Conservation (phyloP, 225 moss, liverwort and hornwort genomes). For the Anthoceros angustus region DNA sequence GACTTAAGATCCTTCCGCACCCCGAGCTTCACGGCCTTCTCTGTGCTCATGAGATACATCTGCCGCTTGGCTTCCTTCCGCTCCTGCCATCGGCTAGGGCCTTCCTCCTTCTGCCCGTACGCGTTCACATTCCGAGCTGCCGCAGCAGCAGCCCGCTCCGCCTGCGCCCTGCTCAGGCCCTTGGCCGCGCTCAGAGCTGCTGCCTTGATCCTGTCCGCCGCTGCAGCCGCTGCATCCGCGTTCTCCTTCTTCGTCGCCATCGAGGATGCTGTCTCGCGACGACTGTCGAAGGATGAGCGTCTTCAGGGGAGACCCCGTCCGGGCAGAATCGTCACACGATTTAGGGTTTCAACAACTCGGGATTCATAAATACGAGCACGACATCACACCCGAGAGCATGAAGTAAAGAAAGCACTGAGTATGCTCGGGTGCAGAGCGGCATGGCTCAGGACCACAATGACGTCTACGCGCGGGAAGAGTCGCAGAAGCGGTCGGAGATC, state of each 20-base stretch:
- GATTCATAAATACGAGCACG: no score
- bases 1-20: slow-evolving; percentile 58
- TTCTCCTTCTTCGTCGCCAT: slow-evolving; percentile 56
- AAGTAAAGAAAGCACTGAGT: no score
- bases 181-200: slow-evolving; percentile 63
- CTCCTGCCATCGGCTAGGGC: slow-evolving; percentile 96
- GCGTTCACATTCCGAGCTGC: slow-evolving; percentile 81
- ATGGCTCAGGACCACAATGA: slow-evolving; percentile 70
- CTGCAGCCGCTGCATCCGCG: slow-evolving; percentile 36
- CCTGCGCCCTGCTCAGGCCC: slow-evolving; percentile 70
- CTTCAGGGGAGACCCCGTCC: no score
- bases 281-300: no score
- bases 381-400: no score
- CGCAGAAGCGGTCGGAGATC: slow-evolving; percentile 64
- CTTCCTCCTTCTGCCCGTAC: slow-evolving; percentile 96
- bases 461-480: slow-evolving; percentile 48
- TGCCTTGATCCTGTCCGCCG: slow-evolving; percentile 60
- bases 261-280: background rate
- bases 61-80: slow-evolving; percentile 92
- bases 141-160: slow-evolving; percentile 53
- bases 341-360: no score
- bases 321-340: no score
- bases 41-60: slow-evolving; percentile 98
- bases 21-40: slow-evolving; percentile 82
- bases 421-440: background rate